Evolutionary conservation across 805 yeast genomes (phyloP), one percentile per base, ranked within the genome.

Genomic region (Torulaspora franciscae): DNA sequence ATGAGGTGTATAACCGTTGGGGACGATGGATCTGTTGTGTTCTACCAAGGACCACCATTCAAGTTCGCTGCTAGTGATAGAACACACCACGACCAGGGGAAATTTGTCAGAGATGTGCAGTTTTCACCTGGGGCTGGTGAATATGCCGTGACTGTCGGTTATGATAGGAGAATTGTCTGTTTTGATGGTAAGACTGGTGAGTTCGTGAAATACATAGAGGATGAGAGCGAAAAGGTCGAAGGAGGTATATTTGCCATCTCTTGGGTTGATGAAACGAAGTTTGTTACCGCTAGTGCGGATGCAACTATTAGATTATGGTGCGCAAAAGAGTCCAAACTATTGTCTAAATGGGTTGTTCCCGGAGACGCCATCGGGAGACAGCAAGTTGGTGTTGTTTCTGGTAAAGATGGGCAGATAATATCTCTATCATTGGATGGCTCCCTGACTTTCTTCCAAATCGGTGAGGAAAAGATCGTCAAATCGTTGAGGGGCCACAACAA

Each of bases 101-200:
- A 85, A 59, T 83, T 87, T 50, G 79, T 87, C 23, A 75, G 88
- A 53, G 96, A 82, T 57, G 93, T 88, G 7, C 75, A 78, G 52
- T 93, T 81, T 62, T 80, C 95, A 3, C 88, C 90, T 17, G 83
- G 81, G 56, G 30, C 51, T 6, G 98, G 97, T 17, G 75, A 75
- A 43, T 54, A 50, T 40, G 74, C 86, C 9, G 83, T 83, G 7
- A 78, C 88, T 56, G 96, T 83, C 3, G 96, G 97, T 17, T 78
- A 91, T 25, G 98, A 93, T 65, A 77, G 95, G 52, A 68, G 72
- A 39, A 77, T 87, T 45, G 84, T 76, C 27, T 63, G 90, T 7
- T 93, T 87, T 64, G 95, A 91, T 50, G 97, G 97, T 17, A 81
- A 82, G 54, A 77, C 85, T 5, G 97, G 97, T 32, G 96, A 85